Conservation (phyloP, 73 alveolate species). For the Paramecium tetraurelia region DNA sequence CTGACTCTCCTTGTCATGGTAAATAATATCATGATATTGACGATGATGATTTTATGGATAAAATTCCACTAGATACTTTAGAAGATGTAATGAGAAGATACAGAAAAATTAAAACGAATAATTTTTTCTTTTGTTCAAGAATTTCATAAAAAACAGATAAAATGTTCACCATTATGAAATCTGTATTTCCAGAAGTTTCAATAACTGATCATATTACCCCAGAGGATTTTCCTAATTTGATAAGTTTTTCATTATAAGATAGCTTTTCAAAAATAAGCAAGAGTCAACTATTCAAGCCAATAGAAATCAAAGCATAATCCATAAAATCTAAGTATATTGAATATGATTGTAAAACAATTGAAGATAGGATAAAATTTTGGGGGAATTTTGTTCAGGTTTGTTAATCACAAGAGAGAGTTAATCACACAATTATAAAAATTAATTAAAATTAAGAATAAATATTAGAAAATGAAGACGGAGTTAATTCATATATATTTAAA, state of each 20-base stretch:
- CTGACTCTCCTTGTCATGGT: conserved; percentile 55
- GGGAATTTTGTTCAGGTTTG: background rate
- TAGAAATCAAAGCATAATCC: background rate
- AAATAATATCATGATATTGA: conserved; percentile 40
- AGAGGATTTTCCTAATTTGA: background rate
- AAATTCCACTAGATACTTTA: background rate
- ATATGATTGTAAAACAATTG: background rate
- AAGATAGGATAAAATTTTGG: background rate
- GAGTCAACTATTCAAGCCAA: background rate
- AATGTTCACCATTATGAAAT: background rate
- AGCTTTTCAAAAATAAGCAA: background rate
- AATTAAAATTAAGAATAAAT: background rate
- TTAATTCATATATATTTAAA: background rate
- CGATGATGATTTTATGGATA: conserved; percentile 37
- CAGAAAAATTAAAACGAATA: background rate
- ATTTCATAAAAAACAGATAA: background rate
- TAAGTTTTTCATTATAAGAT: background rate
- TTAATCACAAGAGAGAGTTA: background rate
- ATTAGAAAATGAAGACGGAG: background rate
- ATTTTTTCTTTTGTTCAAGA: conserved; percentile 5
- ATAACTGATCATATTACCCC: background rate
- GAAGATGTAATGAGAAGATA: conserved; percentile 19
- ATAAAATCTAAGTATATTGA: background rate
- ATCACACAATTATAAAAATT: background rate
- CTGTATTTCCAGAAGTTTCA: background rate